Evolutionary conservation across 805 yeast genomes (phyloP).

Genomic region (Lipomyces chichibuensis): DNA sequence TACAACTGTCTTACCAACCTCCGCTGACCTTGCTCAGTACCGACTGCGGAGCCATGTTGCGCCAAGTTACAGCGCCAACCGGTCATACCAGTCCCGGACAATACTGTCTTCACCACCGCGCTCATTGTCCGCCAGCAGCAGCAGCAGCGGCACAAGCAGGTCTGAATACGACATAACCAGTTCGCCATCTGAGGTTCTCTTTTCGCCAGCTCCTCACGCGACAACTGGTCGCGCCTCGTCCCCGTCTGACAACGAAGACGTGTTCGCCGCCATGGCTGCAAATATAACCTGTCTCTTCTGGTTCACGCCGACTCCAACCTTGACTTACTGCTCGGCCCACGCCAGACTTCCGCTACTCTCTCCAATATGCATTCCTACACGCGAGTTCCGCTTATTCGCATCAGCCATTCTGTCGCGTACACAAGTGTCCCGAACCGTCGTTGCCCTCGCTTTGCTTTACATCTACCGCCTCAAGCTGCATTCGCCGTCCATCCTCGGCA

Average conservation of each 20-base stretch:
- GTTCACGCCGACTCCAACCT: constrained; percentile 36
- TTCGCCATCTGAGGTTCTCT: not conserved
- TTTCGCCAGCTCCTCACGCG: constrained; percentile 7
- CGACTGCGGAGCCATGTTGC: not conserved
- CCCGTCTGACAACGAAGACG: constrained; percentile 7
- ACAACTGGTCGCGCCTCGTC: constrained; percentile 11
- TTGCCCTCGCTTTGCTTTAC: constrained; percentile 44
- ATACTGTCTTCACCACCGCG: constrained; percentile 11
- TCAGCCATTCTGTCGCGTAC: constrained; percentile 40
- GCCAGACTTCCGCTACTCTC: constrained; percentile 18
- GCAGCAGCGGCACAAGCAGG: too few relatives aligned
- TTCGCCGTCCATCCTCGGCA: constrained; percentile 36
- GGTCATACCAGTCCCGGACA: not conserved
- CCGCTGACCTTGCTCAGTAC: constrained; percentile 3
- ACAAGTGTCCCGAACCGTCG: constrained; percentile 41
- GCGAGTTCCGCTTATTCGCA: constrained; percentile 41
- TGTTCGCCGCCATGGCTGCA: constrained; percentile 36
- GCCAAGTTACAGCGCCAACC: not conserved
- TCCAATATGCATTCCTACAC: constrained; percentile 33
- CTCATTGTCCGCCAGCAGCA: not conserved
- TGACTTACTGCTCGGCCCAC: constrained; percentile 12
- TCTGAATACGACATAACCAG: not conserved
- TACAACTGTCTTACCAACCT: not conserved
- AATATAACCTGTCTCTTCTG: constrained; percentile 42
- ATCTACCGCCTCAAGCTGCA: constrained; percentile 40